A percentile compares a stretch with the other conserved stretches of the same genome.
phyloP scores from a whole-genome alignment of 2,329 filamentous ascomycete species.

The Bipolaris bicolor region DNA sequence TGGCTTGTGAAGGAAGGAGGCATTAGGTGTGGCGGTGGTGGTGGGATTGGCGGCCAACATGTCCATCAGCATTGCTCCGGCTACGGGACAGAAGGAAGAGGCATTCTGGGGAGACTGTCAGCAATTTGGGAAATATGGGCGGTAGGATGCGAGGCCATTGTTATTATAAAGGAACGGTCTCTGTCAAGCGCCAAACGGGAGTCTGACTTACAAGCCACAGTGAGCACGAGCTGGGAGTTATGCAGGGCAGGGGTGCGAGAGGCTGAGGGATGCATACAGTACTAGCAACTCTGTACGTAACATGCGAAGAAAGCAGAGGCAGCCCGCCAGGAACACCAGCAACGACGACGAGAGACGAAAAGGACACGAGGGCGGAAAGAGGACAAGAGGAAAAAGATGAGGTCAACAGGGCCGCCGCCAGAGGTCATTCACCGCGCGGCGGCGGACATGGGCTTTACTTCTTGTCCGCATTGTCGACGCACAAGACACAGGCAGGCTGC shows the following conservation, averaged over 20 bases:
- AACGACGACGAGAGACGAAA: neutral
- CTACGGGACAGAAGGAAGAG: conserved; percentile 8
- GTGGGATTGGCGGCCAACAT: conserved; percentile 47
- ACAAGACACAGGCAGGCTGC: conserved; percentile 22
- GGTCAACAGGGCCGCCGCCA: conserved; percentile 6
- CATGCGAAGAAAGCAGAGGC: too few relatives aligned
- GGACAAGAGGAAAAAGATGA: neutral
- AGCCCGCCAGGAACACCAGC: too few relatives aligned
- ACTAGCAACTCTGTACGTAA: neutral
- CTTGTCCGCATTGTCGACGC: conserved; percentile 25
- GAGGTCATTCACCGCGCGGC: conserved; percentile 10
- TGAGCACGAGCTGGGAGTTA: conserved; percentile 21
- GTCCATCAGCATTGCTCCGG: conserved; percentile 45
- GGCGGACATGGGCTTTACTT: conserved; percentile 5
- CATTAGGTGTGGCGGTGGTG: conserved; percentile 29
- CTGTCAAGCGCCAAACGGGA: conserved; percentile 14
- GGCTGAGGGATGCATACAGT: neutral
- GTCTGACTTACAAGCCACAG: conserved; percentile 42
- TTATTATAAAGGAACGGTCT: conserved; percentile 18
- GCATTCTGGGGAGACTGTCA: conserved; percentile 31
- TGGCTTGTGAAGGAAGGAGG: conserved; percentile 42
- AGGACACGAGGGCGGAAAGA: neutral
- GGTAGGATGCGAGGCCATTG: conserved; percentile 23
- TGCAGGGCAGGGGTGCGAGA: conserved; percentile 17
- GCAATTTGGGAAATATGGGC: conserved; percentile 1